Evolutionary conservation across 1,284 basidiomycete genomes (phyloP).

Genomic region (Pulveroboletus sp.): DNA sequence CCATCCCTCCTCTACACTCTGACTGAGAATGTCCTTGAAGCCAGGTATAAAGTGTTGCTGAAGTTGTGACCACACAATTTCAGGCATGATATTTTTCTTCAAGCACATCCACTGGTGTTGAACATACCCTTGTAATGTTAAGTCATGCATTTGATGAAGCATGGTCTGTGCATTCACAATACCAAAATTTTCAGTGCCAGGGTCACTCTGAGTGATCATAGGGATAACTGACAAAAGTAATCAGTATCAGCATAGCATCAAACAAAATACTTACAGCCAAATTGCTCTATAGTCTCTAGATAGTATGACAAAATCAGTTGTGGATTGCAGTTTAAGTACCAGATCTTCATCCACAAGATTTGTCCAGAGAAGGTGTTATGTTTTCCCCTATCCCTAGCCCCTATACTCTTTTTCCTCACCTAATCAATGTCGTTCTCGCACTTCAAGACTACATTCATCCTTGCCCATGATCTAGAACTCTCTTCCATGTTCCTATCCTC

Average conservation of each 20-base stretch:
- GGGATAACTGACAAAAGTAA: slow-evolving; percentile 2
- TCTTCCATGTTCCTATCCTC: too few relatives aligned
- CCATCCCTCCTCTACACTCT: background rate
- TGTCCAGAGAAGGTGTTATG: too few relatives aligned
- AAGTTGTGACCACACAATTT: slow-evolving; percentile 9
- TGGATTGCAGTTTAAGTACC: background rate
- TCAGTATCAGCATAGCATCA: background rate
- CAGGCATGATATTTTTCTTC: slow-evolving; percentile 9
- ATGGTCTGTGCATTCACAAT: slow-evolving; percentile 33
- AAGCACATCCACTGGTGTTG: slow-evolving; percentile 1
- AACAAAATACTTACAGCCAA: slow-evolving; percentile 1
- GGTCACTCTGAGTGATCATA: slow-evolving; percentile 32
- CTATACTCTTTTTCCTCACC: too few relatives aligned
- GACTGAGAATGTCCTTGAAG: background rate
- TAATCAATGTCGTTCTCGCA: too few relatives aligned
- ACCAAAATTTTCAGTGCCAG: slow-evolving; percentile 30
- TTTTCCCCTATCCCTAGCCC: too few relatives aligned
- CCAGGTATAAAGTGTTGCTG: background rate
- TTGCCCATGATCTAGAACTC: too few relatives aligned
- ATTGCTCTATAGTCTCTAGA: background rate
- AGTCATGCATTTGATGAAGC: slow-evolving; percentile 25
- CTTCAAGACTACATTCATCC: too few relatives aligned
- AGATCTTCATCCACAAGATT: background rate
- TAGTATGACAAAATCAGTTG: slow-evolving; percentile 4
- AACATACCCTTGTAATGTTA: background rate